Evolutionary conservation across 352 stramenopile genomes (phyloP), one percentile per base, ranked within the genome.

Genomic region (Globisporangium solare): DNA sequence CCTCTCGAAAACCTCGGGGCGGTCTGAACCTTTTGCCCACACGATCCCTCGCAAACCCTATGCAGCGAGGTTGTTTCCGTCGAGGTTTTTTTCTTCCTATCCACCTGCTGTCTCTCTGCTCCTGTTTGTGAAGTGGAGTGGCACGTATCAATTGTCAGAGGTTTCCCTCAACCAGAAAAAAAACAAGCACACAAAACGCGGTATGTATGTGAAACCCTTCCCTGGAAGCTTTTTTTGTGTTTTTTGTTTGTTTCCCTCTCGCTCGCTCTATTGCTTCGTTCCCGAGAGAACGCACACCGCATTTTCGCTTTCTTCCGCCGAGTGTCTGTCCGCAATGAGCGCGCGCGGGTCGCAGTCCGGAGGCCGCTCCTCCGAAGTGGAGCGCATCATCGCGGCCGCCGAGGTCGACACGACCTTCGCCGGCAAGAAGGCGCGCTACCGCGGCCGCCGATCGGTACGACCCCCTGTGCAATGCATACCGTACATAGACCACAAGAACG

Each of bases 341-440:
- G 27, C 37, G 47, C 62, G 72, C 51, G 58, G 75, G 53, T 79
- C 73, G 24, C 76, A 79, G 56, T 82, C 75, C 14, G 70, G 57
- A 41, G 66, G 63, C 7, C 75, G 81, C 54, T 86, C 64, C 73
- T 92, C 81, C 21, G 81, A 92, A 51, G 79, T 92, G 47, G 81
- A 92, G 72, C 81, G 81, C 47, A 92, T 92, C 65, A 87, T 92
- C 65, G 81, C 81, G 7, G 66, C 81, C 27, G 81, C 81, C 46
- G 81, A 92, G 43, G 79, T 92, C 17, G 81, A 88, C 68, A 88
- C 81, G 46, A 89, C 79, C 2, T 92, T 89, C 60, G 79, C 79
- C 12, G 81, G 81, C 66, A 89, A 89, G 69, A 89, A 89, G 52
- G 71, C 67, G 47, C 71, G 75, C 32, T 92, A 92, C 55, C 74